Evolutionary conservation across 2,329 filamentous ascomycete species (phyloP).

Genomic region (Aureobasidium namibiae): DNA sequence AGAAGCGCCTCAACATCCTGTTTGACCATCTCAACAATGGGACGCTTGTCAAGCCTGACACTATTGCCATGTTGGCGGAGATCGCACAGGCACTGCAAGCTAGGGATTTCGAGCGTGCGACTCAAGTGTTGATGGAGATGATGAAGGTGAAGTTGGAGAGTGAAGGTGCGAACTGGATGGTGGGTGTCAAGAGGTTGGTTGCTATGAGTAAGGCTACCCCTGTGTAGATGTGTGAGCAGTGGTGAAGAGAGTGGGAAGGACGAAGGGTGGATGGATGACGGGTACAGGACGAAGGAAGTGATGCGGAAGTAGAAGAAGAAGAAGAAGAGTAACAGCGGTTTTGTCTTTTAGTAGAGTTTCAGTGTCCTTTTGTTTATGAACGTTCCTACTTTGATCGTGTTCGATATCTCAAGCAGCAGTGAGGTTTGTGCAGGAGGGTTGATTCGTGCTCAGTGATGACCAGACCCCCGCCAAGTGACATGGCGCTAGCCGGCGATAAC

Average conservation of each 20-base stretch:
- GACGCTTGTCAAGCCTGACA: conserved; percentile 76
- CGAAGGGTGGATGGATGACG: too few species aligned
- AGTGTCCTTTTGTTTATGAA: too few species aligned
- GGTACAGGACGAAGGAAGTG: too few species aligned
- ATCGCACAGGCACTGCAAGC: conserved; percentile 37
- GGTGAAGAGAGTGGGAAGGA: background rate
- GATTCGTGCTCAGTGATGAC: background rate
- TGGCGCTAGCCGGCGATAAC: background rate
- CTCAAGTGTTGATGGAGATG: conserved; percentile 36
- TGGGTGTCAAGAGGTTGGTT: conserved; percentile 30
- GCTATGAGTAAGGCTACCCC: conserved; percentile 31
- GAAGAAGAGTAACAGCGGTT: too few species aligned
- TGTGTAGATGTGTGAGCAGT: background rate
- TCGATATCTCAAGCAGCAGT: too few species aligned
- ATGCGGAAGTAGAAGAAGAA: too few species aligned
- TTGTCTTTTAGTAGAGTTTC: too few species aligned
- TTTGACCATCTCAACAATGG: conserved; percentile 97
- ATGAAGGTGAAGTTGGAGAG: conserved; percentile 39
- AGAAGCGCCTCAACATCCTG: conserved; percentile 85
- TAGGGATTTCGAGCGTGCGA: conserved; percentile 39
- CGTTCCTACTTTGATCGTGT: too few species aligned
- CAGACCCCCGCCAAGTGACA: background rate
- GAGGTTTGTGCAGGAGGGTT: too few species aligned
- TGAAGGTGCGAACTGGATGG: conserved; percentile 45
- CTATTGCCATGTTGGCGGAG: conserved; percentile 57